Evolutionary conservation across 768 basidiomycete genomes (phyloP).

Genomic region (Phlegmacium glaucopus): DNA sequence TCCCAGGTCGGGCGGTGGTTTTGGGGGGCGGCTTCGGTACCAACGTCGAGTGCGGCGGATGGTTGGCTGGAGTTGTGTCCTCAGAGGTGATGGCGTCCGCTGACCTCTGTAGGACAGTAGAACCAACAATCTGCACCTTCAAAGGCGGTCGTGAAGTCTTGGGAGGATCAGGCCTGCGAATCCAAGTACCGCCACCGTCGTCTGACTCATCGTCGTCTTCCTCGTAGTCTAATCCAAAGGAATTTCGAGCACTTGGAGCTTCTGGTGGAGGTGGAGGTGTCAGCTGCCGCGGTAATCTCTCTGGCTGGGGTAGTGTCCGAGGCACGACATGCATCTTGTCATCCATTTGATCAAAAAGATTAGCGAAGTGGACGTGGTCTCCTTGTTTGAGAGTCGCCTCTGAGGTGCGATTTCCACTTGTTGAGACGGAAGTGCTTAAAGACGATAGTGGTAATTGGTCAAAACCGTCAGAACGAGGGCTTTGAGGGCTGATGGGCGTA

Average conservation of each 20-base stretch:
- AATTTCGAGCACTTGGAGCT: conserved; percentile 1
- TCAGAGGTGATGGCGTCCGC: conserved; percentile 1
- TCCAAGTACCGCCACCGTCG: conserved; percentile 36
- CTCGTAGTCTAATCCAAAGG: conserved; percentile 13
- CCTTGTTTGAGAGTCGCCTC: conserved; percentile 22
- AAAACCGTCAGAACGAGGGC: conserved; percentile 27
- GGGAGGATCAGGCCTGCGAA: conserved; percentile 22
- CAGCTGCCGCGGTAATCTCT: conserved; percentile 4
- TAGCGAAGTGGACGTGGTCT: conserved; percentile 16
- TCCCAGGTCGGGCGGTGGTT: conserved; percentile 28
- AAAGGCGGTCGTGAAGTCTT: conserved; percentile 37
- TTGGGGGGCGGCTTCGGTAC: conserved; percentile 8
- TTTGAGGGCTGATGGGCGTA: conserved; percentile 57
- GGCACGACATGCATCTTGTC: conserved; percentile 5
- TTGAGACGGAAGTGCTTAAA: conserved; percentile 7
- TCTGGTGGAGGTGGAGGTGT: conserved; percentile 10
- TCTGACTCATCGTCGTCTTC: conserved; percentile 47
- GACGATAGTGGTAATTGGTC: conserved; percentile 26
- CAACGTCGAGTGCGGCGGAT: conserved; percentile 6
- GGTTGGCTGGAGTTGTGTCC: conserved; percentile 2
- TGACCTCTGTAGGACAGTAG: conserved; percentile 8
- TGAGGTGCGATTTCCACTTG: conserved; percentile 9
- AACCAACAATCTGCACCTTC: conserved; percentile 40
- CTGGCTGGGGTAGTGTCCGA: conserved; percentile 1
- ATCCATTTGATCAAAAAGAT: conserved; percentile 13